Evolutionary conservation across 805 yeast species (phyloP).

Genomic region (Wickerhamiella musiphila): DNA sequence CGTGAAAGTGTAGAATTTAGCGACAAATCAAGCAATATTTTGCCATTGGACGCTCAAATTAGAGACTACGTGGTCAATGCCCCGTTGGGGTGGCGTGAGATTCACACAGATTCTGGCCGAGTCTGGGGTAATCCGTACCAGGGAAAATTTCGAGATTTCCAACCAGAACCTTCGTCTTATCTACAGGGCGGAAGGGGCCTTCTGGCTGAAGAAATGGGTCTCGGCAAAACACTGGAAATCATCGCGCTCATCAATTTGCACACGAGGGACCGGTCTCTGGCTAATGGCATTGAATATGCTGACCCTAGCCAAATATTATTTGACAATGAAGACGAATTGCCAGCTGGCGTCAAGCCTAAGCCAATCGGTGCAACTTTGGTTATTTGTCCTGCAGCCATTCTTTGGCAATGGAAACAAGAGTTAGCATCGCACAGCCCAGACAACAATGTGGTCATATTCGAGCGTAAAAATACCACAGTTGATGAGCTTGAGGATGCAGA

Average conservation of each 20-base stretch:
- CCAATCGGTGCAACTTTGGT: conserved; percentile 59
- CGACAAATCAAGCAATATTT: conserved; percentile 8
- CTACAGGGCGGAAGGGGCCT: conserved; percentile 33
- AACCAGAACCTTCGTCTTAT: conserved; percentile 5
- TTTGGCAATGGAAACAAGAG: conserved; percentile 77
- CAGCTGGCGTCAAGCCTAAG: conserved; percentile 28
- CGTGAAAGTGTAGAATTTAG: conserved; percentile 21
- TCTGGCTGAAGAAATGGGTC: conserved; percentile 91
- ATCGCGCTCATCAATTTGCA: conserved; percentile 47
- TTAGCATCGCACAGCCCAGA: conserved; percentile 40
- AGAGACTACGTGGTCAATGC: conserved; percentile 13
- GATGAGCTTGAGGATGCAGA: conserved; percentile 43
- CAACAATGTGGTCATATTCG: conserved; percentile 50
- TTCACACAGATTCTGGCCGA: conserved; percentile 5
- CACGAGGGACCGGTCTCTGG: conserved; percentile 24
- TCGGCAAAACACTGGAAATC: conserved; percentile 86
- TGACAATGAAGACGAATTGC: conserved; percentile 26
- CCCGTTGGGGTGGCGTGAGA: conserved; percentile 15
- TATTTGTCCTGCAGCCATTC: conserved; percentile 70
- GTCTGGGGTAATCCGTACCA: conserved; percentile 18
- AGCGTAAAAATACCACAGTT: conserved; percentile 25
- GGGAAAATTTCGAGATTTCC: conserved; percentile 2
- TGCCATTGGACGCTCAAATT: conserved; percentile 10
- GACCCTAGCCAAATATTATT: conserved; percentile 7
- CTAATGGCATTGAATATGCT: too few relatives aligned